These are phyloP conservation scores for Eremochloa ophiuroides DNA, from an alignment of 176 grass and related monocot species.

Conservation along the genomic window DNA sequence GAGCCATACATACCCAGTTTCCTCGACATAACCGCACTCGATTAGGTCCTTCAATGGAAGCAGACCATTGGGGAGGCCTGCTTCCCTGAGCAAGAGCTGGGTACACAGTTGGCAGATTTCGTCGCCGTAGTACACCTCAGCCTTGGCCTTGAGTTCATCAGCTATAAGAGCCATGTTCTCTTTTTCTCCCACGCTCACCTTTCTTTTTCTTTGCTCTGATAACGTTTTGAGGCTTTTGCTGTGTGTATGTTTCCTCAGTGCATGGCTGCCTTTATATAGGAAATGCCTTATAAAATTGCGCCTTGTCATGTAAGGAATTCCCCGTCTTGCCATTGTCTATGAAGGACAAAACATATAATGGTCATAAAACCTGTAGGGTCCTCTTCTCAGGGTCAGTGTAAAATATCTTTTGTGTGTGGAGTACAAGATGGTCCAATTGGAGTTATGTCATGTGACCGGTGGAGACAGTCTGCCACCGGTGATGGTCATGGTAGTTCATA, in stretches of 20 bases:
- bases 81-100: constrained; percentile 72
- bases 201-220: constrained; percentile 4
- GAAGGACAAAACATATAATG: constrained; percentile 3
- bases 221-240: constrained; percentile 16
- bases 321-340: constrained; percentile 38
- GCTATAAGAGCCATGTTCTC: constrained; percentile 49
- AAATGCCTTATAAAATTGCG: constrained; percentile 22
- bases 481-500: neutral
- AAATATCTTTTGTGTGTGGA: constrained; percentile 20
- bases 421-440: constrained; percentile 2
- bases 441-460: constrained; percentile 13
- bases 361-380: constrained; percentile 36
- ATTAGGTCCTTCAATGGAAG: constrained; percentile 74
- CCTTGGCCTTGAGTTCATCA: constrained; percentile 63
- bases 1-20: constrained; percentile 95
- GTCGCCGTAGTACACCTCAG: constrained; percentile 75
- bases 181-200: constrained; percentile 1
- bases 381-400: constrained; percentile 15
- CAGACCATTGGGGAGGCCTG: constrained; percentile 75
- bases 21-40: constrained; percentile 75
- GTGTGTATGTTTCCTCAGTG: constrained; percentile 30
- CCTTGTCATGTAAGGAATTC: constrained; percentile 31
- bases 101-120: constrained; percentile 67
- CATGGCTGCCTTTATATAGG: constrained; percentile 52
- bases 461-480: neutral